Conservation (phyloP, 176 grass and related monocot species). For the Phoenix roebelenii region DNA sequence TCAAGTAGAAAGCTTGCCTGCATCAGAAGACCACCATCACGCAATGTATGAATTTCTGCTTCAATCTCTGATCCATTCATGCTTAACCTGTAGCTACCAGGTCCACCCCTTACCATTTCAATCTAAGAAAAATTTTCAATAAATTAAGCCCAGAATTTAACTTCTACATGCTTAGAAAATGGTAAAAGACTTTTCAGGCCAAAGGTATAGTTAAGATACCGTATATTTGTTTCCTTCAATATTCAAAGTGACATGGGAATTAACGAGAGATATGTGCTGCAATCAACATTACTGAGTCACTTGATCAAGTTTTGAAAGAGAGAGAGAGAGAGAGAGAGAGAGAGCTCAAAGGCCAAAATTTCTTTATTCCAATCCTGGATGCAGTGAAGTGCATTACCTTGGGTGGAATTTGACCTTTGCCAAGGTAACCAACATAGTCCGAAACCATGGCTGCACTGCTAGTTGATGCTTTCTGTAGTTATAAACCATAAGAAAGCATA, state of each 20-base stretch:
- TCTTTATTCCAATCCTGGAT: too few species aligned
- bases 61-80: conserved; percentile 86
- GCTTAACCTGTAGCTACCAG: conserved; percentile 85
- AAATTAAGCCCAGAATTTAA: conserved; percentile 15
- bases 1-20: conserved; percentile 45
- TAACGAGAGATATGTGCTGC: conserved; percentile 99
- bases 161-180: not conserved
- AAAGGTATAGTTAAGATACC: conserved; percentile 31
- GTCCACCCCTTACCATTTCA: conserved; percentile 74
- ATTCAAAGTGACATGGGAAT: conserved; percentile 82
- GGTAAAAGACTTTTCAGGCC: conserved; percentile 21
- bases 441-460: conserved; percentile 73
- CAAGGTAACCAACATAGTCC: conserved; percentile 93
- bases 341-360: too few species aligned
- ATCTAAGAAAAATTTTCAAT: conserved; percentile 39
- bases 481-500: conserved; percentile 22
- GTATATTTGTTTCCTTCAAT: conserved; percentile 98
- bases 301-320: not conserved
- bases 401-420: conserved; percentile 98
- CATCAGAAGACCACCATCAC: conserved; percentile 96
- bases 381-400: conserved; percentile 35
- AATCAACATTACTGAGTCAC: conserved; percentile 25
- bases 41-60: conserved; percentile 85
- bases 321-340: too few species aligned
- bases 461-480: conserved; percentile 82